These are phyloP conservation scores for Rhizophlyctis rosea DNA, from an alignment of 192 early-diverging fungal genomes.

Conservation along the genomic window DNA sequence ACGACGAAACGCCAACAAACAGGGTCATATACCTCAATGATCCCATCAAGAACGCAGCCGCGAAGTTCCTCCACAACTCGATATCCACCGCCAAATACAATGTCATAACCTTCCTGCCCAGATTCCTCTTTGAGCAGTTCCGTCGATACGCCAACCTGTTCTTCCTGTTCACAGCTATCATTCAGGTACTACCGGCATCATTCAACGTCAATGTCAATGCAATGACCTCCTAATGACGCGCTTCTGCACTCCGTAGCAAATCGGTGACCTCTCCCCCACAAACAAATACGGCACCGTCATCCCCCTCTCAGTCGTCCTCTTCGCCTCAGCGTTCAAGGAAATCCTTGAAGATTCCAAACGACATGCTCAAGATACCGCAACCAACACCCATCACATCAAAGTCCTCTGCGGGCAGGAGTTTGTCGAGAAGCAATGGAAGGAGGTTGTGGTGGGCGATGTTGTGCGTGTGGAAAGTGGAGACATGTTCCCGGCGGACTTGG, in stretches of 20 bases:
- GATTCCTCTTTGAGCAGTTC: constrained; percentile 97
- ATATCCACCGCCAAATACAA: constrained; percentile 98
- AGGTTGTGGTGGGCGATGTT: constrained; percentile 90
- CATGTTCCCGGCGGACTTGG: constrained; percentile 88
- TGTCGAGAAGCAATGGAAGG: constrained; percentile 72
- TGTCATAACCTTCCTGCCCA: constrained; percentile 84
- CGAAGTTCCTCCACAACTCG: constrained; percentile 86
- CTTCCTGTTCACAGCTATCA: constrained; percentile 94
- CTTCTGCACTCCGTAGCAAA: constrained; percentile 65
- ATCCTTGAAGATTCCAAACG: constrained; percentile 77
- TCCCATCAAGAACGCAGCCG: constrained; percentile 65
- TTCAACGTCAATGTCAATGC: background rate
- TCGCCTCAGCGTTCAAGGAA: constrained; percentile 91
- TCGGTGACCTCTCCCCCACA: constrained; percentile 88
- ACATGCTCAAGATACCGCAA: constrained; percentile 43
- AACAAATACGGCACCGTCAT: constrained; percentile 85
- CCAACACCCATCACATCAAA: constrained; percentile 42
- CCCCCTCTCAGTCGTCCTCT: constrained; percentile 76
- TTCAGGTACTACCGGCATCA: constrained; percentile 63
- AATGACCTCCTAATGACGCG: background rate
- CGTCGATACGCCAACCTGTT: constrained; percentile 99
- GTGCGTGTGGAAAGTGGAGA: constrained; percentile 83
- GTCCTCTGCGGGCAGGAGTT: constrained; percentile 54
- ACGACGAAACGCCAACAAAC: constrained; percentile 46
- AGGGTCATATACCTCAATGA: constrained; percentile 93